Evolutionary conservation across 1,284 basidiomycete genomes (phyloP), one percentile per base, ranked within the genome.

Genomic region (Puccinia horiana): DNA sequence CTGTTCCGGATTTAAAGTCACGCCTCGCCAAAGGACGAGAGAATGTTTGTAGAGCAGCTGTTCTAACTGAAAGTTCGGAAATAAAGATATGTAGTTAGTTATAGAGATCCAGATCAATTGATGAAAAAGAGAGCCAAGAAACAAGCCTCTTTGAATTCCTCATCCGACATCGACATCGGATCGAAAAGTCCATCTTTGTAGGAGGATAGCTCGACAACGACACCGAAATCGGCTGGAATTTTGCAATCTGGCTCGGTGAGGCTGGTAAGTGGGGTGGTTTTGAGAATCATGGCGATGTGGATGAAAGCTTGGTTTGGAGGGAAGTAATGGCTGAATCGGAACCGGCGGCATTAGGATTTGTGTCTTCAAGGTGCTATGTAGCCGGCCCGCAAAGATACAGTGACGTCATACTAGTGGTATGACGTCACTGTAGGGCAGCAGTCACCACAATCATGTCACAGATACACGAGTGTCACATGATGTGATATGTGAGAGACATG

Each of bases 41-140:
- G 82, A 82, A 82, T 87, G 86, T 42, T 77, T 83, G 83, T 86
- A 87, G 12, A 87, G 84, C 20, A 86, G 81, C 1, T 84, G 12
- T 44, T 86, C 78, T 37, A 87, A 83, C 58, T 84, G 16, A 16
- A 49, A 47, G 32, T 14, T 73, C 52, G 49, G 52, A 26, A 20
- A 47, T 14, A 20, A 52, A 29, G 16, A 35, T 9, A 6, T 47
- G 4, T n/a, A 26, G n/a, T 40, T 40, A 32, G 18, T 32, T 35
- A 32, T 2, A 37, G 14, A 42, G 8, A 23, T 18, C 23, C 40
- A 35, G 47, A 49, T 4, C 9, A 35, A 58, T 26, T 44, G 9
- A 26, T 75, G 11, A 76, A 11, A n/a, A 11, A 11, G 35, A 16
- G 44, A 54, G 16, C 16, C 4, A 56, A 32, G 11, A 8, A 35